Base-by-base conservation (phyloP, 2,329 filamentous ascomycete genomes). In the Fusarium succisae region DNA sequence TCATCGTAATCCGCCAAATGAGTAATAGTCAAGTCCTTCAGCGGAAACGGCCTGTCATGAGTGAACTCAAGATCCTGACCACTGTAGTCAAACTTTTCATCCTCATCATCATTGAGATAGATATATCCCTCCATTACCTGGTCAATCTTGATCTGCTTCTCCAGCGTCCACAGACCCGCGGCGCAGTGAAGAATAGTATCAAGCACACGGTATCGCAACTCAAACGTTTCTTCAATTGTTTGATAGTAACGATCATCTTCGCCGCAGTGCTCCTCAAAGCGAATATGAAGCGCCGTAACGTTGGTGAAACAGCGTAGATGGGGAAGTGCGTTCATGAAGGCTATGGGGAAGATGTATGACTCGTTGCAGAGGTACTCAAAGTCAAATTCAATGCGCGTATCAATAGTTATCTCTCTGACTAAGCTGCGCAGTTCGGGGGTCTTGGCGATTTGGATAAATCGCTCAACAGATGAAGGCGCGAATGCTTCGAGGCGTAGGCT, bases 151-250 rank as follows among this genome's bases (percentile, higher is more conserved):
- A 24, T 13, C 22, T 77, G 75, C 5, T 53, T 43, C 7, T 69
- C 50, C 9, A 44, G 8, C 1, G 66, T 73, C 73, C 75, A 77
- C 20, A 65, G 20, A 0, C 75, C 75, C 2, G 58, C 53, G 10
- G 72, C 43, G 22, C 75, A 77, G 24, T 73, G 62, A 4, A 54
- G 60, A 1, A 77, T 41, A 3, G 75, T 76, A 6, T 77, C 68
- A 4, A 77, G 56, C 4, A 77, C 62, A 2, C 37, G 48, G 4
- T 71, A 71, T 6, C 70, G 39, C 8, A 77, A 56, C 7, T n/a
- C 17, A 9, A 37, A 66, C 0, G 66, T 69, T 24, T 77, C 73
- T 24, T 70, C 68, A 6, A 72, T 32, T 0, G 11, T 14, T 14
- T 7, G 4, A 1, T 10, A 7, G 12, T 3, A 3, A 0, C 18